Evolutionary conservation across 371 early-diverging fungal genomes (phyloP).

Genomic region (Phascolomyces articulosus): DNA sequence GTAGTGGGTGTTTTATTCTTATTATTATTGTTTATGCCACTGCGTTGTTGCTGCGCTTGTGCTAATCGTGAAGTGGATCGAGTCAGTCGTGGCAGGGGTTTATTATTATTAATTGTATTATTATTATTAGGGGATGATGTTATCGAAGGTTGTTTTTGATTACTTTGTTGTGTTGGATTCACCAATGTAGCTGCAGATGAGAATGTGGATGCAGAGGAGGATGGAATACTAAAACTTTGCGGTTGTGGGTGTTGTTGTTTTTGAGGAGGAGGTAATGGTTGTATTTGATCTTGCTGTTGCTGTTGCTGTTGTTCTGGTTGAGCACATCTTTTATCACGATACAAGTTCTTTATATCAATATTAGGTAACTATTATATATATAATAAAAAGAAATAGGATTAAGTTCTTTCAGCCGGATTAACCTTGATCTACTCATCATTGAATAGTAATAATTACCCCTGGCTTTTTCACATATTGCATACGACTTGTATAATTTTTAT

Average conservation of each 20-base stretch:
- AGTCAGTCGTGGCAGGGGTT: background rate
- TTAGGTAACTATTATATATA: conserved; percentile 25
- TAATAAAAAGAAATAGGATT: too few relatives aligned
- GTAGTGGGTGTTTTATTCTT: background rate
- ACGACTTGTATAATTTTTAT: conserved; percentile 80
- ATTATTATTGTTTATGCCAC: background rate
- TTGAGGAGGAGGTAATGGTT: background rate
- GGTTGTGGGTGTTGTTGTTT: too few relatives aligned
- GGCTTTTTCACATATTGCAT: conserved; percentile 46
- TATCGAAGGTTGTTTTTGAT: too few relatives aligned
- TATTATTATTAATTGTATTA: background rate
- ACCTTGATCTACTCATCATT: too few relatives aligned
- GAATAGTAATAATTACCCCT: conserved; percentile 23
- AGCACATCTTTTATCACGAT: conserved; percentile 29
- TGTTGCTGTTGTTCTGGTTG: background rate
- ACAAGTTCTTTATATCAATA: conserved; percentile 25
- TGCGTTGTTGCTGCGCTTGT: background rate
- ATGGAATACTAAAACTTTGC: too few relatives aligned
- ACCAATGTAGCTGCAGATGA: too few relatives aligned
- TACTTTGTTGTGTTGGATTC: too few relatives aligned
- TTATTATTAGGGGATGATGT: background rate
- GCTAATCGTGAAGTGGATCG: background rate
- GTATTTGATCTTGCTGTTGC: background rate
- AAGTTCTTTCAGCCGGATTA: too few relatives aligned
- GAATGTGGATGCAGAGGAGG: too few relatives aligned